Percentiles rank a stretch among this genome's conserved stretches.
These are phyloP conservation scores for Botrytis squamosa DNA, from an alignment of 2,329 filamentous ascomycete genomes.

Conservation along the genomic window DNA sequence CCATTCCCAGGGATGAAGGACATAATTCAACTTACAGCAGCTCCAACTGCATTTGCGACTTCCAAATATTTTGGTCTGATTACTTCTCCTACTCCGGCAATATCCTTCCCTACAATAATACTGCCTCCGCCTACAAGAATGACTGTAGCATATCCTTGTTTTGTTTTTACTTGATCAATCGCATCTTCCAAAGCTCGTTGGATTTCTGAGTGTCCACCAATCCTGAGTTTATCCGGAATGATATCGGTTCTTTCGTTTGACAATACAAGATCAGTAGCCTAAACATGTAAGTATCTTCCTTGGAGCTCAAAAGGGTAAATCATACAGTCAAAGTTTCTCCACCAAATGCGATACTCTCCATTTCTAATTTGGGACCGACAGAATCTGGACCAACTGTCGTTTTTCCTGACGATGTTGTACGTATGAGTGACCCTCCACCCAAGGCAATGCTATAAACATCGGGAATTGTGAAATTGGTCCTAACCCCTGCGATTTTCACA, in stretches of 20 bases:
- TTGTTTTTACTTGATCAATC: slow-evolving; percentile 57
- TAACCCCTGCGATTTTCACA: slow-evolving; percentile 56
- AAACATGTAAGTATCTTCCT: slow-evolving; percentile 40
- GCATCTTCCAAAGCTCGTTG: slow-evolving; percentile 50
- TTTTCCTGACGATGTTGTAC: slow-evolving; percentile 46
- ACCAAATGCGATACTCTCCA: slow-evolving; percentile 52
- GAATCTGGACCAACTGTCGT: slow-evolving; percentile 55
- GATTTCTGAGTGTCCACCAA: slow-evolving; percentile 30
- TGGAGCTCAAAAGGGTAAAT: slow-evolving; percentile 31
- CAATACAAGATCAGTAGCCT: slow-evolving; percentile 35
- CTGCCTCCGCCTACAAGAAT: slow-evolving; percentile 59
- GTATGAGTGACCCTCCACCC: slow-evolving; percentile 53
- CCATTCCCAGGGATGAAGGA: not conserved
- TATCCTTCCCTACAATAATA: slow-evolving; percentile 47
- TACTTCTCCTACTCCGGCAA: slow-evolving; percentile 51
- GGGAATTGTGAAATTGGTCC: slow-evolving; percentile 59
- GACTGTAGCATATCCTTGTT: slow-evolving; percentile 50
- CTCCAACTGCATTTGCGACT: slow-evolving; percentile 60
- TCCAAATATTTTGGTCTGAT: slow-evolving; percentile 53
- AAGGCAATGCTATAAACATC: slow-evolving; percentile 56
- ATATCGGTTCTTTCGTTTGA: slow-evolving; percentile 13
- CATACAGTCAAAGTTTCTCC: slow-evolving; percentile 53
- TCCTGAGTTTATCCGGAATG: slow-evolving; percentile 25
- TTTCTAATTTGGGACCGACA: slow-evolving; percentile 51
- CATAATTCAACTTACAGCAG: slow-evolving; percentile 46